Evolutionary conservation across 805 yeast species (phyloP).

Genomic region (Starmerella bacillaris): DNA sequence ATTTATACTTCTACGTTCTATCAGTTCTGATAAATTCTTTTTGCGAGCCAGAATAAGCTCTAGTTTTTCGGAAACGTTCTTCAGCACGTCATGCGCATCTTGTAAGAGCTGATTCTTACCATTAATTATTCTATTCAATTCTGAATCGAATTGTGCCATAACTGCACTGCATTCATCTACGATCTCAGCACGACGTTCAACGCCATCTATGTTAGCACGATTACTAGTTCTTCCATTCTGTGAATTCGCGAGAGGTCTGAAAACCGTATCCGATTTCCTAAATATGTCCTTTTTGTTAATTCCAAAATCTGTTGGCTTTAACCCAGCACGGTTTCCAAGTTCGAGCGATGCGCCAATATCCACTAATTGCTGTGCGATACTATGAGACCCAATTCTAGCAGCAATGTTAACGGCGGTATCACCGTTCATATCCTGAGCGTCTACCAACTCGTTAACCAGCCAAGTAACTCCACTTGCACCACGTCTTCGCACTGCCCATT

Average conservation of each 20-base stretch:
- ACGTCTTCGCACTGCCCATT: conserved; percentile 50
- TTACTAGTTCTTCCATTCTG: neutral
- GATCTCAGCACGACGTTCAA: conserved; percentile 27
- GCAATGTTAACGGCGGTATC: conserved; percentile 90
- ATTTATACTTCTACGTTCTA: conserved; percentile 13
- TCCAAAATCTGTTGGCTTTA: conserved; percentile 76
- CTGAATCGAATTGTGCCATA: conserved; percentile 35
- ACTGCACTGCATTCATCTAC: conserved; percentile 35
- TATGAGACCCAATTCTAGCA: conserved; percentile 68
- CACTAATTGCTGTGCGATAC: conserved; percentile 60
- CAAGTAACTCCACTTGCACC: conserved; percentile 32
- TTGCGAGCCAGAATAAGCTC: conserved; percentile 30
- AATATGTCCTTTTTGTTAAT: conserved; percentile 19
- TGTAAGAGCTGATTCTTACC: conserved; percentile 36
- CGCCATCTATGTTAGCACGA: conserved; percentile 6
- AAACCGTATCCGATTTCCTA: neutral
- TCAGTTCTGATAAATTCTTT: conserved; percentile 33
- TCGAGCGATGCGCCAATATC: conserved; percentile 77
- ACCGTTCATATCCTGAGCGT: conserved; percentile 82
- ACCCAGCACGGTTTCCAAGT: conserved; percentile 67
- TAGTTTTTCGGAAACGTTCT: conserved; percentile 37
- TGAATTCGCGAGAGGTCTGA: neutral
- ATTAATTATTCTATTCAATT: conserved; percentile 40
- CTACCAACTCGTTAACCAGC: conserved; percentile 52
- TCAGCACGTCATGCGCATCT: conserved; percentile 36